Base-by-base conservation (phyloP, 768 basidiomycete species). In the Tubosaeta sp. region DNA sequence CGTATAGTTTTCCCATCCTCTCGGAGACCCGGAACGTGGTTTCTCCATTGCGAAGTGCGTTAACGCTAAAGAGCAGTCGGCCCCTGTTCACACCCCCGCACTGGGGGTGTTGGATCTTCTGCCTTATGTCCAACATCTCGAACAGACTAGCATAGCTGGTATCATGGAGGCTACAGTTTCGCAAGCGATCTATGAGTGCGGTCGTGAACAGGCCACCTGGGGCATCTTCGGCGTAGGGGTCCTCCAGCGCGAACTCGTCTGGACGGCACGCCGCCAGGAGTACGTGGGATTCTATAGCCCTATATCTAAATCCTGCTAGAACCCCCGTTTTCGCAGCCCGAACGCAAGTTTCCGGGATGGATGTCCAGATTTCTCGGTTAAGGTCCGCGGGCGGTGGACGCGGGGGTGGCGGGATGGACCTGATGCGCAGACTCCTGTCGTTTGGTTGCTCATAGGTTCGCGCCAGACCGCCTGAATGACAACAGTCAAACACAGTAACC, bases 191-290 rank as follows among this genome's bases (percentile, higher is more conserved):
- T 22, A 62, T 16, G 30, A 62, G 57, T 6, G 58, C 60, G 13
- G 42, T 43, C 12, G 60, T 62, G 42, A 62, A 59, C 13, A 62
- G 34, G 12, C 60, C 60, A 2, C 52, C 61, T 5, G 57, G 41
- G 3, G 14, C 47, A 14, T 53, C 49, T 32, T 43, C 36, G 0
- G 34, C 46, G 9, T 10, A 18, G 22, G 52, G 50, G 21, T 62
- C 44, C 22, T 61, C 60, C 4, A 48, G 12, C 13, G 61, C 60
- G 4, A 2, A 0, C 6, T 62, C 57, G 2, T 44, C 52, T 12
- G 60, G 48, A 24, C 52, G 57, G 31, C 60, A 62, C 8, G 60
- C 60, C 30, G 60, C 61, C 45, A 62, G 61, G 19, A 57, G 48
- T 22, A 59, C 42, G 10, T 62, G 54, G 2, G 60, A 62, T n/a